Evolutionary conservation across 805 yeast genomes (phyloP).

Genomic region (Kuraishia hungarica): DNA sequence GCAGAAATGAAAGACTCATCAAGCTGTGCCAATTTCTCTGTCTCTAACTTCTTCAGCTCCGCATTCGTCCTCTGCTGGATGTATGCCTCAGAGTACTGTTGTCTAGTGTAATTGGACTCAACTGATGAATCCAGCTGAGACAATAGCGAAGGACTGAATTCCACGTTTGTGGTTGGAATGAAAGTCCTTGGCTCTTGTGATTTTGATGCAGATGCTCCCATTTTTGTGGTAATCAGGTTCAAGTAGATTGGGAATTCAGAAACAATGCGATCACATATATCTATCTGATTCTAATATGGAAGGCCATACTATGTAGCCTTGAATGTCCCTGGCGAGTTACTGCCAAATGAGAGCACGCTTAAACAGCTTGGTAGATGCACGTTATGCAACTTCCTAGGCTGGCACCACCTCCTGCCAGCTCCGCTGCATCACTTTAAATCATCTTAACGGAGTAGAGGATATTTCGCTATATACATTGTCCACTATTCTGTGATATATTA

Average conservation of each 20-base stretch:
- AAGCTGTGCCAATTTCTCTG: slow-evolving; percentile 41
- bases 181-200: slow-evolving; percentile 49
- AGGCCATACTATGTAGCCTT: not conserved
- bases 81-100: slow-evolving; percentile 58
- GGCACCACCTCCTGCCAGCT: too few relatives aligned
- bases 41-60: slow-evolving; percentile 46
- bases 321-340: not conserved
- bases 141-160: slow-evolving; percentile 55
- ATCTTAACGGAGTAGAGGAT: too few relatives aligned
- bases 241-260: not conserved
- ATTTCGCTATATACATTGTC: too few relatives aligned
- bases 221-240: not conserved
- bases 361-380: not conserved
- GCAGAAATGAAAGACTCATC: slow-evolving; percentile 38
- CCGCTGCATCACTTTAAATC: too few relatives aligned
- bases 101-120: slow-evolving; percentile 65
- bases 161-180: slow-evolving; percentile 59
- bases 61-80: slow-evolving; percentile 57
- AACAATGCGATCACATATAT: not conserved
- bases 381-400: not conserved
- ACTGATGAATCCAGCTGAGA: slow-evolving; percentile 52
- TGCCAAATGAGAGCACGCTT: not conserved
- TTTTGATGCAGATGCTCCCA: slow-evolving; percentile 2
- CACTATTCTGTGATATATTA: too few relatives aligned
- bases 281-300: too few relatives aligned